These are phyloP conservation scores for Neopestalotiopsis sp. DNA, from an alignment of 2,329 filamentous ascomycete species.

Conservation along the genomic window DNA sequence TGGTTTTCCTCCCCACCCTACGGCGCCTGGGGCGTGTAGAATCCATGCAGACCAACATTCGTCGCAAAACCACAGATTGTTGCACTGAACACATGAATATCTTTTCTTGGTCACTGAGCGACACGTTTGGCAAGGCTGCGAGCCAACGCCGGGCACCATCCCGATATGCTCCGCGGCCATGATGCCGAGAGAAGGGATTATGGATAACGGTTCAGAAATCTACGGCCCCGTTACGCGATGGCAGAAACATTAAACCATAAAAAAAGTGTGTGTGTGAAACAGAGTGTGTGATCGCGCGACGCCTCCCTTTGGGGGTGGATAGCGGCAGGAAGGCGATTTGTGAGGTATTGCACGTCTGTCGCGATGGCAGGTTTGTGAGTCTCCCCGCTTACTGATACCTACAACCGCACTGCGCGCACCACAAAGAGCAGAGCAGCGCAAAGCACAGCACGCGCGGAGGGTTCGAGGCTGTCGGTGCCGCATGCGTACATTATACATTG, in stretches of 20 bases:
- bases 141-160: constrained; percentile 16
- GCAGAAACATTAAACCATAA: not conserved
- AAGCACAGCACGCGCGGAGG: not conserved
- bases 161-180: constrained; percentile 7
- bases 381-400: constrained; percentile 15
- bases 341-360: not conserved
- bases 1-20: constrained; percentile 35
- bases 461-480: constrained; percentile 15
- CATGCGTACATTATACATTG: constrained; percentile 4
- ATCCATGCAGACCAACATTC: constrained; percentile 39
- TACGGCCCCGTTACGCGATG: not conserved
- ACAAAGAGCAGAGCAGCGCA: too few relatives aligned
- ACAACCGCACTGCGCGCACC: constrained; percentile 6
- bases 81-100: constrained; percentile 39
- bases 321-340: not conserved
- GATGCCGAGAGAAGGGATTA: not conserved
- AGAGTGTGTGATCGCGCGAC: not conserved
- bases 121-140: constrained; percentile 37
- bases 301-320: not conserved
- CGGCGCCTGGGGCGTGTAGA: constrained; percentile 25
- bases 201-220: not conserved
- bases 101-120: constrained; percentile 33
- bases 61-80: constrained; percentile 39
- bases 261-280: not conserved
- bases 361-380: not conserved